Evolutionary conservation across 352 stramenopile species (phyloP).

Genomic region (Thraustochytrium sp.): DNA sequence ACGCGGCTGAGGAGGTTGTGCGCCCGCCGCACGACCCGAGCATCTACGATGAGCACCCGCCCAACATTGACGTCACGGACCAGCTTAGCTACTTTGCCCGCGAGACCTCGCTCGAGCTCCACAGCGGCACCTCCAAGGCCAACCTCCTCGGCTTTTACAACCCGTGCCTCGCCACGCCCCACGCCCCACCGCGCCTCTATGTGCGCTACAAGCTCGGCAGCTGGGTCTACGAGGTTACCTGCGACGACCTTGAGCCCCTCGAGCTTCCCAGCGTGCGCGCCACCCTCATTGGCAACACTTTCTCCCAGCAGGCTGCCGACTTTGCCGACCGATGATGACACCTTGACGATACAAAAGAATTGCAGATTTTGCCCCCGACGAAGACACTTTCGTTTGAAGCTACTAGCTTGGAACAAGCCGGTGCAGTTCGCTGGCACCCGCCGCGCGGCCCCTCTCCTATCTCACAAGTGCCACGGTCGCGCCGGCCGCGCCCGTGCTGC

Average conservation of each 20-base stretch:
- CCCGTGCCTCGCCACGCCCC: neutral
- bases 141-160: slow-evolving; percentile 40
- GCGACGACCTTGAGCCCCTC: slow-evolving; percentile 22
- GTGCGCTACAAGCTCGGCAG: slow-evolving; percentile 33
- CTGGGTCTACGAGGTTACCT: slow-evolving; percentile 28
- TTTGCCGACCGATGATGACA: neutral
- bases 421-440: no score
- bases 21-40: neutral
- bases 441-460: no score
- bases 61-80: slow-evolving; percentile 29
- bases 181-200: neutral
- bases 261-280: slow-evolving; percentile 1
- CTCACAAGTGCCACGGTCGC: no score
- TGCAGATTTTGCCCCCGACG: neutral
- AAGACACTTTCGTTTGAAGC: neutral
- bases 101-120: neutral
- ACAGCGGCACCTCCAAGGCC: slow-evolving; percentile 21
- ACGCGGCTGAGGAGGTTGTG: neutral
- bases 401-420: no score
- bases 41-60: slow-evolving; percentile 9
- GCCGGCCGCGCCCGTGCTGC: no score
- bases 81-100: slow-evolving; percentile 28
- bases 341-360: neutral
- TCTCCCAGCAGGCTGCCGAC: neutral
- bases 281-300: slow-evolving; percentile 19